These are phyloP conservation scores for Chytriomyces sp. DNA, from an alignment of 192 early-diverging fungal genomes.

Conservation along the genomic window DNA sequence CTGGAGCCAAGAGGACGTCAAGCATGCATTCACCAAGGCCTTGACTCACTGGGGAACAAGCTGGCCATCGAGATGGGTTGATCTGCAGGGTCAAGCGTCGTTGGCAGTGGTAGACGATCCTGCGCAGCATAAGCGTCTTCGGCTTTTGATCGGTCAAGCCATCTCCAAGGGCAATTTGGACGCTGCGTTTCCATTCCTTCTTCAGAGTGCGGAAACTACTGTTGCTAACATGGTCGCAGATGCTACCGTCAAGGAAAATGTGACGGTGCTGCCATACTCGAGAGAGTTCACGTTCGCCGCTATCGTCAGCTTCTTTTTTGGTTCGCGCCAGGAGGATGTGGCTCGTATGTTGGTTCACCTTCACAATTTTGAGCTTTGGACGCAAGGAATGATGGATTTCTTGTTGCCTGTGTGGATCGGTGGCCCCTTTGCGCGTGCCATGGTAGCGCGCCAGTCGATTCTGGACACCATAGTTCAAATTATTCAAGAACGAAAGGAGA, in stretches of 20 bases:
- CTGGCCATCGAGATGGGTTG: neutral
- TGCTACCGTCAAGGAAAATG: neutral
- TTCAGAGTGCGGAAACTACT: neutral
- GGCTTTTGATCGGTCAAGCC: neutral
- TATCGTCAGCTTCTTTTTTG: slow-evolving; percentile 20
- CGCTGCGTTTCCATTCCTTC: neutral
- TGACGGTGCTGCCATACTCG: neutral
- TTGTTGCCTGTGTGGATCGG: slow-evolving; percentile 5
- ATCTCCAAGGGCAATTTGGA: neutral
- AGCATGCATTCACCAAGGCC: too few species aligned
- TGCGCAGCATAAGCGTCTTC: neutral
- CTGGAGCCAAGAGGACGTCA: too few species aligned
- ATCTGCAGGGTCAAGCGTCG: neutral
- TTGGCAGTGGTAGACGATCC: neutral
- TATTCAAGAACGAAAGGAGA: too few species aligned
- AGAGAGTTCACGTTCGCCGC: neutral
- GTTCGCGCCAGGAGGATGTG: slow-evolving; percentile 1
- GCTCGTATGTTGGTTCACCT: neutral
- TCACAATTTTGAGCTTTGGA: slow-evolving; percentile 2
- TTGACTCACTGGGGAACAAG: too few species aligned
- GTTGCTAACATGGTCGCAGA: neutral
- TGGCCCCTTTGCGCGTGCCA: slow-evolving; percentile 9
- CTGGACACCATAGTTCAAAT: too few species aligned
- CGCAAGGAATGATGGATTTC: slow-evolving; percentile 12
- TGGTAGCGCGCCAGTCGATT: too few species aligned